These are phyloP conservation scores for Botrytis porri DNA, from an alignment of 2,329 filamentous ascomycete genomes.

Conservation along the genomic window DNA sequence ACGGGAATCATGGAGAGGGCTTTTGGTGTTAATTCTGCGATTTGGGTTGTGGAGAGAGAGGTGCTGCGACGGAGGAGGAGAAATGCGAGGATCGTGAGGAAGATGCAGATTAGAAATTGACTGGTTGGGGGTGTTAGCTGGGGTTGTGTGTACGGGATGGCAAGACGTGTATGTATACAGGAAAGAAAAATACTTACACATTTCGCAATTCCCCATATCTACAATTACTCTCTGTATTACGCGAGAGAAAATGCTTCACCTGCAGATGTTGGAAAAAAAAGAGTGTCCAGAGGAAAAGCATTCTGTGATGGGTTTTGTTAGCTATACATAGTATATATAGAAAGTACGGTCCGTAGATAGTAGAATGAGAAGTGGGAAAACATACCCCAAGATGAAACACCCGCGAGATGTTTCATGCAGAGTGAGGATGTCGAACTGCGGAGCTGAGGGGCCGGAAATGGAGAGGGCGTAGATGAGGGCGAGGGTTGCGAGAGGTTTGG, in stretches of 20 bases:
- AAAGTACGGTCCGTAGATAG: too few relatives aligned
- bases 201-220: neutral
- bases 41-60: neutral
- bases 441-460: neutral
- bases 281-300: neutral
- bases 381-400: neutral
- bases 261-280: neutral
- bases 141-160: too few relatives aligned
- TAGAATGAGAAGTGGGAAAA: neutral
- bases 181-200: neutral
- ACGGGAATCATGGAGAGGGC: neutral
- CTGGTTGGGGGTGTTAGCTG: neutral
- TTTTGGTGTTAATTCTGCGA: neutral
- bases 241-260: neutral
- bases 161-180: too few relatives aligned
- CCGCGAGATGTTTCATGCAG: neutral
- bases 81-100: neutral
- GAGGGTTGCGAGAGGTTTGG: neutral
- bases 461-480: neutral
- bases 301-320: neutral
- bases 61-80: neutral
- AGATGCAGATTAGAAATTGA: neutral
- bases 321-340: too few relatives aligned
- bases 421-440: neutral
- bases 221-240: neutral